These are phyloP conservation scores for Kodamaea alishanica DNA, from an alignment of 1,139 yeast species.

Conservation along the genomic window DNA sequence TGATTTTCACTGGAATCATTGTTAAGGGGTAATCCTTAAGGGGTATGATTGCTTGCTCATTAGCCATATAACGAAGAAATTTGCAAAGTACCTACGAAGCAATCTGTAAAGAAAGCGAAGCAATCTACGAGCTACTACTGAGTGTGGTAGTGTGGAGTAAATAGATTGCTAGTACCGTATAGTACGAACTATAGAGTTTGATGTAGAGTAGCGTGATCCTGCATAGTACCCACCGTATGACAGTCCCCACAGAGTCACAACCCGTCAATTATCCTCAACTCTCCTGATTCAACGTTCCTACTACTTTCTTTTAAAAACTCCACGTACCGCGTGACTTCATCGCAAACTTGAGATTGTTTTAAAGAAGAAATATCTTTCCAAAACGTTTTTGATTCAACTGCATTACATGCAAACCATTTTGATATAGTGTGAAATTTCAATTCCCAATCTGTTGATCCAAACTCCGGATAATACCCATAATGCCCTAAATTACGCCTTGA, in stretches of 20 bases:
- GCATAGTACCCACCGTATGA: too few relatives aligned
- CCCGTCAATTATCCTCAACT: not conserved
- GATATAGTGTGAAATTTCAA: slow-evolving; percentile 32
- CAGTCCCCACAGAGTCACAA: not conserved
- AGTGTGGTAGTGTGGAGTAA: too few relatives aligned
- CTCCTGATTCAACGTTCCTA: slow-evolving; percentile 7
- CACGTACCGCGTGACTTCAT: slow-evolving; percentile 22
- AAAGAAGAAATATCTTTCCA: slow-evolving; percentile 21
- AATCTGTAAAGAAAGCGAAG: too few relatives aligned
- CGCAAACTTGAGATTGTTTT: slow-evolving; percentile 26
- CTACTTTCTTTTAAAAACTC: slow-evolving; percentile 24
- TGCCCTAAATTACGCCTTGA: slow-evolving; percentile 16
- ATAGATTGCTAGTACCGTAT: too few relatives aligned
- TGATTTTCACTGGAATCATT: too few relatives aligned
- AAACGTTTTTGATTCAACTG: slow-evolving; percentile 19
- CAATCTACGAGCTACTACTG: too few relatives aligned
- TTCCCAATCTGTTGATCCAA: slow-evolving; percentile 30
- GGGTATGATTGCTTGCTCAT: too few relatives aligned
- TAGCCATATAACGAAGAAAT: too few relatives aligned
- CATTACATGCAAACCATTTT: slow-evolving; percentile 33
- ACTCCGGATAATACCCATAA: slow-evolving; percentile 14
- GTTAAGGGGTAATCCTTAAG: too few relatives aligned
- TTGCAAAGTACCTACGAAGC: too few relatives aligned
- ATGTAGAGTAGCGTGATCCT: too few relatives aligned
- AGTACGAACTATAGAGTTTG: too few relatives aligned